Evolutionary conservation across 768 basidiomycete species (phyloP), one percentile per base, ranked within the genome.

Genomic region (Tremella fuciformis): DNA sequence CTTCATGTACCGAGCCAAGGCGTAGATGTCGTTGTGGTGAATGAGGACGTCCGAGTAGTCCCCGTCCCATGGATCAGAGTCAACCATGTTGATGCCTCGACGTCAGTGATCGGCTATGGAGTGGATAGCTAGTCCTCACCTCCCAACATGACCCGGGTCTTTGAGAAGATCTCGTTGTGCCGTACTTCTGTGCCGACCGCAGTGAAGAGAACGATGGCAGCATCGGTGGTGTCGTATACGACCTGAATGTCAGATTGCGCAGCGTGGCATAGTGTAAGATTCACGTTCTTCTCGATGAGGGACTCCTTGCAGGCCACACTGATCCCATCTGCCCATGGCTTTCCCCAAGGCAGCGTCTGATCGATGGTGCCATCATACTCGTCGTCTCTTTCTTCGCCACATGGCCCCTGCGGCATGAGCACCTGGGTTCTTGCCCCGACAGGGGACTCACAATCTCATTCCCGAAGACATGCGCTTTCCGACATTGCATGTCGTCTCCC

Each of bases 221-320:
- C 77, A 47, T 78, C 77, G 2, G 77, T 78, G 1, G 74, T 65
- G 51, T 78, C 77, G 50, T 67, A 75, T 7, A 78, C 71, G 3
- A 69, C 70, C 77, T 78, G 29, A 4, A 34, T 11, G 54, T 57
- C 52, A 50, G 37, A 47, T n/a, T 22, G 6, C n/a, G 16, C 3
- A 16, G 46, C 8, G 18, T 29, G 16, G 13, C 24, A 41, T n/a
- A 19, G 7, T 19, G 15, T 6, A 18, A 13, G 42, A 64, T 73
- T 68, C 57, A 76, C 76, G 50, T 78, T 78, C n/a, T 63, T 50
- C 48, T 76, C 74, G 8, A 78, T 73, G 0, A 72, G 6, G 18
- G 75, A 76, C 38, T 78, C 72, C 58, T 74, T 72, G 58, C 77
- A 78, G 3, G 77, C 77, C n/a, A 78, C 58, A 69, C 76, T 77